phyloP scores from a whole-genome alignment of 306 rosid genomes.

The Trichosanthes truncata region DNA sequence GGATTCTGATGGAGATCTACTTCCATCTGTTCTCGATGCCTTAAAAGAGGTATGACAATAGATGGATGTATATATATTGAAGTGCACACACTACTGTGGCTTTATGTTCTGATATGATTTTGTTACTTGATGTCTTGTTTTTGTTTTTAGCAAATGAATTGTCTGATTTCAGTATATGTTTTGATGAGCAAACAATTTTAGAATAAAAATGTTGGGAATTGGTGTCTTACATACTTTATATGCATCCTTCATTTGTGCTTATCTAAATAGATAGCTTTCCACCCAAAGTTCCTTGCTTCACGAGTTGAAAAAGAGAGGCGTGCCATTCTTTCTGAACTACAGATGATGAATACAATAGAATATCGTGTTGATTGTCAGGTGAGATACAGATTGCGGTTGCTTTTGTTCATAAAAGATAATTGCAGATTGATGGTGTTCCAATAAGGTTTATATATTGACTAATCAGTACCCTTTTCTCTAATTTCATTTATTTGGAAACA shows the following conservation, averaged over 20 bases:
- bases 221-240: constrained; percentile 7
- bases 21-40: constrained; percentile 90
- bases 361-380: constrained; percentile 99
- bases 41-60: constrained; percentile 72
- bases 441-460: constrained; percentile 5
- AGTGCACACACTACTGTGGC: constrained; percentile 1
- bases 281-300: constrained; percentile 92
- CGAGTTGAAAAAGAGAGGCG: constrained; percentile 96
- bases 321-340: constrained; percentile 95
- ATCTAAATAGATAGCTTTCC: constrained; percentile 74
- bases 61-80: not conserved
- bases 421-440: not conserved
- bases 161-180: not conserved
- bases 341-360: constrained; percentile 98
- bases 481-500: constrained; percentile 10
- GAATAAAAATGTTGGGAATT: not conserved
- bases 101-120: not conserved
- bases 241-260: constrained; percentile 15
- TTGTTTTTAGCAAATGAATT: not conserved
- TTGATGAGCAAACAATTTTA: not conserved
- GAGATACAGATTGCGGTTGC: constrained; percentile 14
- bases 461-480: constrained; percentile 14
- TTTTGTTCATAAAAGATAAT: not conserved
- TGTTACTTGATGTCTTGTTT: not conserved
- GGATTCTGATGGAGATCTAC: constrained; percentile 94